A percentile compares a stretch with the other conserved stretches of the same genome.
Conservation (phyloP, 208 protist species). For the Leptomonas seymouri region DNA sequence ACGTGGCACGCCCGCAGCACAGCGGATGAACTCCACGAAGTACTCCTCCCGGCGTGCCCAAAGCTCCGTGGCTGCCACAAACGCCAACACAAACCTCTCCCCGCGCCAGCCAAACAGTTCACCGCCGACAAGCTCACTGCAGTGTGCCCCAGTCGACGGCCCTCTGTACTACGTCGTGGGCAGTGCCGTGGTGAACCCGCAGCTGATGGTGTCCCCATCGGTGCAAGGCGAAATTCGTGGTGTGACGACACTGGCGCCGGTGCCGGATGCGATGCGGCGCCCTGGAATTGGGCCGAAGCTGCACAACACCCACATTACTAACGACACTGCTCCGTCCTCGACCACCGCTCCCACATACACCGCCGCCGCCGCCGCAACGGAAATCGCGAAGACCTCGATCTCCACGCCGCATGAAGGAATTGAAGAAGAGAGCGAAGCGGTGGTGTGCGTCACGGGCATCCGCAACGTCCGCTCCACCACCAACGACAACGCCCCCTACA, state of each 20-base stretch:
- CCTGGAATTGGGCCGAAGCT: conserved; percentile 21
- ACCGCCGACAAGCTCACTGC: neutral
- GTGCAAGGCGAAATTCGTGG: conserved; percentile 48
- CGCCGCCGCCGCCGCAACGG: neutral
- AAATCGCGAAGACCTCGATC: neutral
- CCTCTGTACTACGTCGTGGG: conserved; percentile 52
- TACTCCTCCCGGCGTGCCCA: conserved; percentile 6
- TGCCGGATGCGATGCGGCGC: conserved; percentile 31
- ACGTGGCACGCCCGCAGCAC: conserved; percentile 29
- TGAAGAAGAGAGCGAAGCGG: neutral
- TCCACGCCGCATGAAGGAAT: neutral
- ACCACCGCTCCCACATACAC: neutral
- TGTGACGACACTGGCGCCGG: conserved; percentile 22
- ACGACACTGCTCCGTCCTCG: neutral
- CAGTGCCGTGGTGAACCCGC: conserved; percentile 60
- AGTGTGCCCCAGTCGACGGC: neutral
- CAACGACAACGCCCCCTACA: conserved; percentile 3
- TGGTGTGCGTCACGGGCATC: conserved; percentile 14
- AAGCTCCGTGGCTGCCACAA: neutral
- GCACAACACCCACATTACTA: conserved; percentile 19
- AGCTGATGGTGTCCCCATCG: conserved; percentile 48
- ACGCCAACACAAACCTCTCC: neutral
- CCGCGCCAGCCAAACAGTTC: neutral
- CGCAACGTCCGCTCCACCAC: conserved; percentile 2
- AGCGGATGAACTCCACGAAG: conserved; percentile 17